These are phyloP conservation scores for Glonium stellatum DNA, from an alignment of 495 filamentous ascomycete genomes.

Conservation along the genomic window DNA sequence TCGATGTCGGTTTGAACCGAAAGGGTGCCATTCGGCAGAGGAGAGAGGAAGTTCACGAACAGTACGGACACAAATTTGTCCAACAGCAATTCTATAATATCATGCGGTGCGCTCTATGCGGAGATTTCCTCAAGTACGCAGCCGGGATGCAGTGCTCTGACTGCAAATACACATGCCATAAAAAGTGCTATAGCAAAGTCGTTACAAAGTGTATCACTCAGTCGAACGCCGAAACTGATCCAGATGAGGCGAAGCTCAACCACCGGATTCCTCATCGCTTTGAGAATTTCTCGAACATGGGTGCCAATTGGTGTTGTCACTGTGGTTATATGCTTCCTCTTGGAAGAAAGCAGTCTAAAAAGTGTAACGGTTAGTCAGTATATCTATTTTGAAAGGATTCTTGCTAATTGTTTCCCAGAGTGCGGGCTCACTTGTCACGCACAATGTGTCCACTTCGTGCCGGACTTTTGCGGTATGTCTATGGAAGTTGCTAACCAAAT, in stretches of 20 bases:
- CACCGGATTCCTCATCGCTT: conserved; percentile 98
- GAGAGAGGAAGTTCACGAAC: conserved; percentile 95
- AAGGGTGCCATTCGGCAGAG: conserved; percentile 94
- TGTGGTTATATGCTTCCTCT: conserved; percentile 97
- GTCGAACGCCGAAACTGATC: conserved; percentile 94
- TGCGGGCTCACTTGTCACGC: conserved; percentile 87
- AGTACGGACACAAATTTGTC: conserved; percentile 98
- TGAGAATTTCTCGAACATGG: conserved; percentile 87
- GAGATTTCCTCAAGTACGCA: conserved; percentile 96
- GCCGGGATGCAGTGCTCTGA: conserved; percentile 98
- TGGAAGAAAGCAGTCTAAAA: conserved; percentile 86
- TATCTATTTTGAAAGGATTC: not conserved
- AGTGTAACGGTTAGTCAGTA: conserved; percentile 66
- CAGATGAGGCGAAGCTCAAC: conserved; percentile 98
- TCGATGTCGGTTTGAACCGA: conserved; percentile 83
- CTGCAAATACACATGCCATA: conserved; percentile 99
- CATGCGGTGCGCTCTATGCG: conserved; percentile 98
- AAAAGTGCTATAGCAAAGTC: conserved; percentile 93
- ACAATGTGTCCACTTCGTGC: conserved; percentile 87
- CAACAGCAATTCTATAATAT: conserved; percentile 99
- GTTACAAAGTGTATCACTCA: conserved; percentile 99
- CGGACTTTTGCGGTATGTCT: conserved; percentile 99
- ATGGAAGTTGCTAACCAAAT: conserved; percentile 97
- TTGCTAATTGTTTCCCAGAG: conserved; percentile 48
- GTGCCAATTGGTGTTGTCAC: conserved; percentile 98